Evolutionary conservation across 2,329 filamentous ascomycete genomes (phyloP), one percentile per base, ranked within the genome.

Genomic region (Exophiala phaeomuriformis): DNA sequence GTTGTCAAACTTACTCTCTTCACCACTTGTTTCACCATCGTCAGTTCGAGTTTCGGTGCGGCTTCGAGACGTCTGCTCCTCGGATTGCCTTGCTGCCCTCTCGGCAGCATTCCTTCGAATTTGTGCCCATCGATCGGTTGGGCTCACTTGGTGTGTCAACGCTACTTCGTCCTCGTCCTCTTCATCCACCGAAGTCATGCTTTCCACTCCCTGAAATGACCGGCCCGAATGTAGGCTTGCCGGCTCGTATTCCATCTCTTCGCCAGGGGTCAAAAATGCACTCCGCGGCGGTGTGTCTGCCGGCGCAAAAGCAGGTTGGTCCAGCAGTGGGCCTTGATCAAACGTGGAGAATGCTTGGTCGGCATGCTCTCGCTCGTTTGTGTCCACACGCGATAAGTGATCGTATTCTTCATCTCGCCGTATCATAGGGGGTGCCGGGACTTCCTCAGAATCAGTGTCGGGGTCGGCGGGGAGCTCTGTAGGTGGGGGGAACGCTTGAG

Each of bases 41-140:
- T 91, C 88, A 30, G 75, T 75, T 64, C 79, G 80, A 63, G 73
- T 80, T 62, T 81, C 79, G 42, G 76, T 77, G 37, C 77, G 77
- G 61, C 73, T 74, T n/a, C 58, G 52, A 6, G 47, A 49, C 9
- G 53, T 55, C 59, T 83, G 79, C 63, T 87, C 83, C 61, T 89
- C 85, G 50, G 80, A 82, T 41, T 81, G 75, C 57, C 82, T 78
- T 50, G 77, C 78, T 35, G 86, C 87, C 55, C 90, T 81, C 57
- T 93, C 86, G 2, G 90, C 90, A 7, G 93, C 93, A 64, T 96
- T 96, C 77, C 90, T 91, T 61, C 90, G 83, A 62, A 97, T 96
- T 70, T 95, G 89, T 0, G 91, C 91, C 93, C 93, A 98, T 51
- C 91, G 84, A 67, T 96, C 90, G 60, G 86, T 77, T 32, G 75